Evolutionary conservation across 2,329 filamentous ascomycete species (phyloP), one percentile per base, ranked within the genome.

Genomic region (Aspergillus sp.): DNA sequence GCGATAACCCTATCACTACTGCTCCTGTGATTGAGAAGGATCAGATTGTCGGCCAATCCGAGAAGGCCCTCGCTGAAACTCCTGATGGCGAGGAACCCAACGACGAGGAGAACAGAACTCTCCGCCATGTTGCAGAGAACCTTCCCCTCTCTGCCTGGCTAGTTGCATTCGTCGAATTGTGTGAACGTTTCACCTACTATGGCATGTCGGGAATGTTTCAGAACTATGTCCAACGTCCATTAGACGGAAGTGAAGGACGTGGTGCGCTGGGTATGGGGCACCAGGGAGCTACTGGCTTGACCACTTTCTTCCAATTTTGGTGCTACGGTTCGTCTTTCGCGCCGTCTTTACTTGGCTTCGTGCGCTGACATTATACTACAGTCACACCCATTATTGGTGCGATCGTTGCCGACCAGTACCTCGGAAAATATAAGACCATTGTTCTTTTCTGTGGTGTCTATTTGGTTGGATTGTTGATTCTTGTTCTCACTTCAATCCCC

Each of bases 391-490:
- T 86, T 37, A 55, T 83, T 23, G 82, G 84, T 69, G 85, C 83
- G 49, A 80, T 84, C 55, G 68, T 86, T 55, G 83, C 85, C 23
- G 85, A 88, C 67, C 80, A 82, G 39, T 85, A 84, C 68, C 74
- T 85, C 15, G 85, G 85, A 55, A 83, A 85, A 64, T 86, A 83
- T 72, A 84, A 83, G 68, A 84, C 85, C 2, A 83, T 87, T 45
- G 69, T 83, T 40, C 68, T 79, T 62, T 85, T 86, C 64, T 81
- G 82, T 58, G 64, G 77, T 47, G 71, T 88, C 59, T 88, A 88
- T 74, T 79, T 88, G 56, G 66, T 79, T 43, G 84, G 84, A 64
- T 77, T 84, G 57, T 62, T 83, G 51, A 78, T 86, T 58, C 74
- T 86, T 46, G 77, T 84, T 45, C 75, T 73, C 53, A 86, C 84